These are phyloP conservation scores for Boletus coccyginus DNA, from an alignment of 768 basidiomycete genomes.

Conservation along the genomic window DNA sequence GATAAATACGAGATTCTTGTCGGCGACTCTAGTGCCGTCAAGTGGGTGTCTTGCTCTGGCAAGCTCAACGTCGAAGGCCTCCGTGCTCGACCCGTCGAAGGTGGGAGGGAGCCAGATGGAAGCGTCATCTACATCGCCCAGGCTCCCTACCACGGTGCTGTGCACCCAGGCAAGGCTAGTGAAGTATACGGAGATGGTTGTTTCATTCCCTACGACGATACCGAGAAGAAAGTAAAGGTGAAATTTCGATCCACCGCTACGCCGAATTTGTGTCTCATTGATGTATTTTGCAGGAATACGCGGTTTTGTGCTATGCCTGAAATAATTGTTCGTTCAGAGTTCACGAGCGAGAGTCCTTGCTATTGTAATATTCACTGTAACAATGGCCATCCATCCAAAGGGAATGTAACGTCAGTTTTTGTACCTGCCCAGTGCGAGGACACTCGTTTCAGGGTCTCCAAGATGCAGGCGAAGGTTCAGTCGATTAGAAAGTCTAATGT, in stretches of 20 bases:
- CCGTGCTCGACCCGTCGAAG: constrained; percentile 57
- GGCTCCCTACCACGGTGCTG: constrained; percentile 48
- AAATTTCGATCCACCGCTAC: constrained; percentile 1
- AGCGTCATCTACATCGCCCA: constrained; percentile 57
- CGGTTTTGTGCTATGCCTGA: constrained; percentile 39
- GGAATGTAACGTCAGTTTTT: constrained; percentile 1
- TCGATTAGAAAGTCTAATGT: neutral
- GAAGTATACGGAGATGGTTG: constrained; percentile 50
- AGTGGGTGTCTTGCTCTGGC: constrained; percentile 54
- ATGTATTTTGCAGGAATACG: constrained; percentile 35
- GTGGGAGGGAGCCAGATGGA: constrained; percentile 64
- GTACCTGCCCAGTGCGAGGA: too few species aligned
- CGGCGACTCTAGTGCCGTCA: constrained; percentile 53
- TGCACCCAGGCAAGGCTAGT: constrained; percentile 66
- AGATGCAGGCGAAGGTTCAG: neutral
- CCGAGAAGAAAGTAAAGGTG: constrained; percentile 53
- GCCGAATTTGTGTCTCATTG: neutral
- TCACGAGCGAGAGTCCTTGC: neutral
- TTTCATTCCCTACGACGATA: constrained; percentile 52
- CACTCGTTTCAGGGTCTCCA: too few species aligned
- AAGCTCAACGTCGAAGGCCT: constrained; percentile 43
- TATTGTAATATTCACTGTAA: constrained; percentile 6
- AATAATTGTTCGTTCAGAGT: neutral
- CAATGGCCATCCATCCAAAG: neutral
- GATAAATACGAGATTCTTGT: constrained; percentile 69